Conservation (phyloP, 805 yeast species). For the Torulaspora indica region DNA sequence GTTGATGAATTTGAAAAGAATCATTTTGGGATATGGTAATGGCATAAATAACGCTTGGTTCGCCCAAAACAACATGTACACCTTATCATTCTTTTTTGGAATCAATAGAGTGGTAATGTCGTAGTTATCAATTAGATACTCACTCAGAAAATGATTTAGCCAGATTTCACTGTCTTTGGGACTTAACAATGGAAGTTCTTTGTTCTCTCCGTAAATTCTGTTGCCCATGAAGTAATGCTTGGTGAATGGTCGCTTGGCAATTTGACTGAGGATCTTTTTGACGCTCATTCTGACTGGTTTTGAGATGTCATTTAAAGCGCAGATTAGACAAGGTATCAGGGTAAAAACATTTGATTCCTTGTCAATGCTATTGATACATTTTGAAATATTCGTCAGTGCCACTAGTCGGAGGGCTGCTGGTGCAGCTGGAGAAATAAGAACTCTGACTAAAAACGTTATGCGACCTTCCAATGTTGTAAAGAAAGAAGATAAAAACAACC, state of each 20-base stretch:
- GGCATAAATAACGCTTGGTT: constrained; percentile 56
- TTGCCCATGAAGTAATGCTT: constrained; percentile 48
- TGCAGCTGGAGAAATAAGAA: constrained; percentile 50
- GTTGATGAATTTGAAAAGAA: constrained; percentile 45
- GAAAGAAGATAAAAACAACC: constrained; percentile 33
- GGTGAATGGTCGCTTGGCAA: constrained; percentile 37
- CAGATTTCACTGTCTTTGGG: constrained; percentile 59
- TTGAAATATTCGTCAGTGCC: constrained; percentile 43
- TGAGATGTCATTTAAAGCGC: constrained; percentile 50
- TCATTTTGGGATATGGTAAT: constrained; percentile 53
- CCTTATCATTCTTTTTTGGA: constrained; percentile 53
- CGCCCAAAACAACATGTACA: constrained; percentile 59
- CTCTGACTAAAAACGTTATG: constrained; percentile 56
- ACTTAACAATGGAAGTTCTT: constrained; percentile 49
- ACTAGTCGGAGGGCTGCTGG: constrained; percentile 55
- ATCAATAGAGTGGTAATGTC: constrained; percentile 44
- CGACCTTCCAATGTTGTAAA: constrained; percentile 42
- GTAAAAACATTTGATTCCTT: constrained; percentile 45
- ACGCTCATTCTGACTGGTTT: constrained; percentile 48
- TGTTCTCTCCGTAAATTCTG: constrained; percentile 51
- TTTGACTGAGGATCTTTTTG: constrained; percentile 37
- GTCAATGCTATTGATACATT: constrained; percentile 34
- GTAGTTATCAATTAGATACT: constrained; percentile 47
- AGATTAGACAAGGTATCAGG: constrained; percentile 53
- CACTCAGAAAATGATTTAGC: constrained; percentile 40